These are phyloP conservation scores for Lodderomyces pseudojiufengensis DNA, from an alignment of 1,139 yeast species.

Conservation along the genomic window DNA sequence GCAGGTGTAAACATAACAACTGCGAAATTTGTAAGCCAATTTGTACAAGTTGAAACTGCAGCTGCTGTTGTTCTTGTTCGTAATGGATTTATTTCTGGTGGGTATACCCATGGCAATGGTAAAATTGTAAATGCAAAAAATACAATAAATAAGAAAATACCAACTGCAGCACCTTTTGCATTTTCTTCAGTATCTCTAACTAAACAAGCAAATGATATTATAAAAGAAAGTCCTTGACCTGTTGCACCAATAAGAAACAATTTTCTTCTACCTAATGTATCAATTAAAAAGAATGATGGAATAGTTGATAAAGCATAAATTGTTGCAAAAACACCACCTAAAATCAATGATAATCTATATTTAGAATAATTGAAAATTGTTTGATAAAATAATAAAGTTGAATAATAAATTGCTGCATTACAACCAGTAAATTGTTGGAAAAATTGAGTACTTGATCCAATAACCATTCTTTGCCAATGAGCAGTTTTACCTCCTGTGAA, in stretches of 20 bases:
- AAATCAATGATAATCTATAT: constrained; percentile 50
- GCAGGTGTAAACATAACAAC: constrained; percentile 49
- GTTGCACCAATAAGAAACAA: constrained; percentile 48
- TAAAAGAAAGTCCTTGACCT: constrained; percentile 43
- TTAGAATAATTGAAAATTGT: constrained; percentile 38
- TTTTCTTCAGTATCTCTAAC: constrained; percentile 27
- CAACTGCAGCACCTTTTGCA: constrained; percentile 50
- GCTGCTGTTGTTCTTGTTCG: constrained; percentile 55
- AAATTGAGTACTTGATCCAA: constrained; percentile 58
- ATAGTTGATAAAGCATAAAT: constrained; percentile 59
- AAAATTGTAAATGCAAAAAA: constrained; percentile 57
- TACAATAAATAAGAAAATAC: constrained; percentile 49
- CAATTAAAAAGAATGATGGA: constrained; percentile 63
- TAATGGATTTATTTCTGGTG: constrained; percentile 63
- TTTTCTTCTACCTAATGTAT: constrained; percentile 65
- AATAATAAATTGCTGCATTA: constrained; percentile 66
- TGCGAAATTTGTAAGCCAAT: constrained; percentile 46
- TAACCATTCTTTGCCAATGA: constrained; percentile 50
- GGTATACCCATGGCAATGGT: constrained; percentile 59
- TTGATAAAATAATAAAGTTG: constrained; percentile 61
- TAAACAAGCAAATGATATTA: constrained; percentile 42
- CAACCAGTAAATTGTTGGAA: constrained; percentile 64
- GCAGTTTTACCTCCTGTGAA: constrained; percentile 57
- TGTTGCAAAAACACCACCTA: constrained; percentile 65
- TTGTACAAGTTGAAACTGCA: constrained; percentile 49